These are phyloP conservation scores for Penicillium canariense DNA, from an alignment of 495 filamentous ascomycete genomes.

Conservation along the genomic window DNA sequence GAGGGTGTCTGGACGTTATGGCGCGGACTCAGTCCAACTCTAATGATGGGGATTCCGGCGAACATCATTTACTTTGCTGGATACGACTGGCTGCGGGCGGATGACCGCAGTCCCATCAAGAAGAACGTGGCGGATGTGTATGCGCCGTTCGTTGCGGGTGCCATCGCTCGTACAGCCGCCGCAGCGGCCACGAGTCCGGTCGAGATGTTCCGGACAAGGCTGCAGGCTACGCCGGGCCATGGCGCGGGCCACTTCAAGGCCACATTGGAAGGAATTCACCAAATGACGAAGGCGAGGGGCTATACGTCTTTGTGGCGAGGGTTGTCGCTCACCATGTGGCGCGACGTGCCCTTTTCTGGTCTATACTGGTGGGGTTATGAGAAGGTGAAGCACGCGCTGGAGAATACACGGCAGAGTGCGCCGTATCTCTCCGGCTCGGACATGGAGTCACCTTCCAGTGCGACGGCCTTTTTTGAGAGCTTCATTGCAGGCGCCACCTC, in stretches of 20 bases:
- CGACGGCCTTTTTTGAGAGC: constrained; percentile 69
- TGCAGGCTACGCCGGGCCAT: constrained; percentile 68
- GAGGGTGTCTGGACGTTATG: constrained; percentile 86
- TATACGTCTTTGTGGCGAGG: constrained; percentile 90
- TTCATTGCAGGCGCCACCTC: constrained; percentile 82
- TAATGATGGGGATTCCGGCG: constrained; percentile 89
- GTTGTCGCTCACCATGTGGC: constrained; percentile 87
- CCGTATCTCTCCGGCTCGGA: constrained; percentile 14
- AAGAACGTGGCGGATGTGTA: constrained; percentile 59
- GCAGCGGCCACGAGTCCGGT: constrained; percentile 84
- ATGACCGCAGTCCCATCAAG: constrained; percentile 64
- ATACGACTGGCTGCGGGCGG: constrained; percentile 89
- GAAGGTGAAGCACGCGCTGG: constrained; percentile 63
- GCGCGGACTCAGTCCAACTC: constrained; percentile 87
- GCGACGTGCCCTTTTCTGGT: constrained; percentile 94
- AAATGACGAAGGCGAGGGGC: constrained; percentile 75
- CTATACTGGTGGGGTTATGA: constrained; percentile 99
- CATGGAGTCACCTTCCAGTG: constrained; percentile 8
- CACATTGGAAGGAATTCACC: constrained; percentile 68
- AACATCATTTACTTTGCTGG: constrained; percentile 99
- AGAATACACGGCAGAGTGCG: constrained; percentile 56
- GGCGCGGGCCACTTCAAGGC: constrained; percentile 64
- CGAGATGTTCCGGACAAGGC: constrained; percentile 90
- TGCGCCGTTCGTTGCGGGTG: constrained; percentile 77
- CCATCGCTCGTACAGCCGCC: constrained; percentile 72